Evolutionary conservation across 352 stramenopile genomes (phyloP).

Genomic region (Pythium myriotylum): DNA sequence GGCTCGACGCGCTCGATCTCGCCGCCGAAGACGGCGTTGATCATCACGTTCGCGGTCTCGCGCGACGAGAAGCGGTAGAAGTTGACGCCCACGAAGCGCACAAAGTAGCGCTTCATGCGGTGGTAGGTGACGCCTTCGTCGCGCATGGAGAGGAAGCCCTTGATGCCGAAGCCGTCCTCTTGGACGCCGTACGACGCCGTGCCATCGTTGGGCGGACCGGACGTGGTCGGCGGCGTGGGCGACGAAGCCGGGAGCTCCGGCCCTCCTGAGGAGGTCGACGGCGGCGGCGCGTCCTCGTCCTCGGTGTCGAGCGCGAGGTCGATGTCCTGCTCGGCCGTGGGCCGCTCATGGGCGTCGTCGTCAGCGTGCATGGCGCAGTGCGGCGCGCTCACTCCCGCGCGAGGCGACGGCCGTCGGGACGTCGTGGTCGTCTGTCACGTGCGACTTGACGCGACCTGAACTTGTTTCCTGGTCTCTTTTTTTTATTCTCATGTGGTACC

Average conservation of each 20-base stretch:
- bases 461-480: background rate
- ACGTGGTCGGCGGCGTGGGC: conserved; percentile 18
- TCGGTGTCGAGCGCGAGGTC: background rate
- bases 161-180: conserved; percentile 67
- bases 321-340: background rate
- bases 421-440: conserved; percentile 11
- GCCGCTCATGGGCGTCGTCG: background rate
- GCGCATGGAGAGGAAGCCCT: conserved; percentile 79
- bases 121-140: conserved; percentile 85
- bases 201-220: conserved; percentile 16
- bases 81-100: conserved; percentile 76
- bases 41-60: conserved; percentile 56
- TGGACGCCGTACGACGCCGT: conserved; percentile 38
- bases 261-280: conserved; percentile 8
- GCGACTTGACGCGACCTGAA: background rate
- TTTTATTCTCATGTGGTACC: too few relatives aligned
- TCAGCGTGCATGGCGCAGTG: background rate
- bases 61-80: conserved; percentile 76
- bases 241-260: background rate
- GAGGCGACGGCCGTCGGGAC: background rate
- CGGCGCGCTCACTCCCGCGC: background rate
- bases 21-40: conserved; percentile 65
- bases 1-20: conserved; percentile 78
- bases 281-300: conserved; percentile 4
- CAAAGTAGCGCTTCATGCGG: conserved; percentile 88